phyloP scores from a whole-genome alignment of 1,284 basidiomycete genomes.

The Apiotrichum akiyoshidainum region DNA sequence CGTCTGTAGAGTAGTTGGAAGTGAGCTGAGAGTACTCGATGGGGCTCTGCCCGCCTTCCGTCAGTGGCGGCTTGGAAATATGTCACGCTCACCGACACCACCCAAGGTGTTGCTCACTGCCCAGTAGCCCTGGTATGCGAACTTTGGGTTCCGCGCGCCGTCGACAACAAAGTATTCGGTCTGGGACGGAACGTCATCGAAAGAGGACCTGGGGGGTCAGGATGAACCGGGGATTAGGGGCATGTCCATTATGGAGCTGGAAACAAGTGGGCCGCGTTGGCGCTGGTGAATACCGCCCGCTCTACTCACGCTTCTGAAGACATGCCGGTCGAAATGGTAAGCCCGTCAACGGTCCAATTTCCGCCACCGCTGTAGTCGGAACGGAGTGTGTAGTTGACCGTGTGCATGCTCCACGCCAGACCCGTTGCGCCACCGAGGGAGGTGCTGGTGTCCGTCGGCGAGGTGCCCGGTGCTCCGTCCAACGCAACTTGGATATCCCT shows the following conservation, averaged over 20 bases:
- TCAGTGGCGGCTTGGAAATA: background rate
- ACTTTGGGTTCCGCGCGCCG: background rate
- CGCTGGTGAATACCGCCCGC: too few species aligned
- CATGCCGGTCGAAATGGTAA: constrained; percentile 1
- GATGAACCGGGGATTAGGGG: too few species aligned
- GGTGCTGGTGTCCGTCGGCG: background rate
- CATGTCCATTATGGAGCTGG: too few species aligned
- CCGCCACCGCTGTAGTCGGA: background rate
- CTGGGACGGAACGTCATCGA: background rate
- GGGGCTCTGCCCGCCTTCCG: background rate
- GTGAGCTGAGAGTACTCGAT: background rate
- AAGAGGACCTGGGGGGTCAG: background rate
- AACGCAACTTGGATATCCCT: constrained; percentile 32
- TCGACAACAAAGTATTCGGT: background rate
- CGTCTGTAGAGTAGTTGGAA: background rate
- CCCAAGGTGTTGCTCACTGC: background rate
- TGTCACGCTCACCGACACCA: background rate
- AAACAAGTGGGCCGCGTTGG: too few species aligned
- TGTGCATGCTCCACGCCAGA: background rate
- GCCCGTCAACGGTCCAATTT: background rate
- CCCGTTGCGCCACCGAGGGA: background rate
- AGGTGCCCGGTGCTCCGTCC: constrained; percentile 4
- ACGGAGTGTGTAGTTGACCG: background rate
- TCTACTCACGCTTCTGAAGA: background rate
- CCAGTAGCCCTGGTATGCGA: background rate